Evolutionary conservation across 129 eudicot genomes (phyloP), one percentile per base, ranked within the genome.

Genomic region (Flaveria robusta): DNA sequence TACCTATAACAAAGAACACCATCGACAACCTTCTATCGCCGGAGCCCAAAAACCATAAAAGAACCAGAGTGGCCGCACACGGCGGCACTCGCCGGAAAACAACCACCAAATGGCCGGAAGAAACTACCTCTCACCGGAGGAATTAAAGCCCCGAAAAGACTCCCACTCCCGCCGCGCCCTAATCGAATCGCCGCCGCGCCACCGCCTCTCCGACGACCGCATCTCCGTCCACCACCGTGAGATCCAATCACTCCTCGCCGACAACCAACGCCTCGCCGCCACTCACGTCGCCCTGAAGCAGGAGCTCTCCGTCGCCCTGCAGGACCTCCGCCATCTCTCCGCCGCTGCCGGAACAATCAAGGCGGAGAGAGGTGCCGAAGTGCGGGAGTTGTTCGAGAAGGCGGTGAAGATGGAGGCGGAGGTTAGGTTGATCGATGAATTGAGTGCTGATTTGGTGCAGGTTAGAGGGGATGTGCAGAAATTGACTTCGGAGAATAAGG

Each of bases 181-280:
- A 74, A 45, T 75, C 43, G 84, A 75, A 47, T 72, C 85, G 9
- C 86, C 69, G 1, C 68, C 83, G 41, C 82, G 68, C 31, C 72
- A 74, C 5, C 75, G 75, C 66, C 23, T 55, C 74, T 14, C 73
- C 58, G 96, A 84, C 10, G 95, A 87, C 39, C 90, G 82, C 11
- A 23, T 79, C 76, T 58, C 83, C 66, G 71, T 60, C 77, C 88
- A 84, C 39, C 80, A 81, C 70, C 92, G 82, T 6, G 87, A 90
- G 55, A 86, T 91, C 74, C 91, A 94, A 75, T 8, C 83, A 45
- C 98, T 94, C 71, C 82, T 91, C 50, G 43, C 46, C 22, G 97
- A 94, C 88, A 91, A 91, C 71, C 96, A 89, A 24, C 88, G 88
- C 5, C 86, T 94, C 23, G 96, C 91, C 47, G 88, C 90, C 63